Conservation (phyloP, 202 grass and related monocot genomes). For the Panicum virgatum region DNA sequence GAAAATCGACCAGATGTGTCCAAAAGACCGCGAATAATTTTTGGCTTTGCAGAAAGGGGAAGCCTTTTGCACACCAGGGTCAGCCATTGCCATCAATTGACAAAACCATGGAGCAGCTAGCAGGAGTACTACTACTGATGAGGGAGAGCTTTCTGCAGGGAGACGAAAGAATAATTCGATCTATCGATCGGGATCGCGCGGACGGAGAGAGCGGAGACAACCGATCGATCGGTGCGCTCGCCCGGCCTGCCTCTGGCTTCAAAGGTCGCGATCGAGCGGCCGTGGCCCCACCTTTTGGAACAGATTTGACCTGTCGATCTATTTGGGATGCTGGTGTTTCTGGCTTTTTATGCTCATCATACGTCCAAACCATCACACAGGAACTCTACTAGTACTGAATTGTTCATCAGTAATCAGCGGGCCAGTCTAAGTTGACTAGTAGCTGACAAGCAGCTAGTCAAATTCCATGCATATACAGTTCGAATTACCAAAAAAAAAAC, state of each 20-base stretch:
- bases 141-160: slow-evolving; percentile 21
- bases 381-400: not conserved
- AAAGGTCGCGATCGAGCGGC: slow-evolving; percentile 34
- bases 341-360: slow-evolving; percentile 5
- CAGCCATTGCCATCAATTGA: slow-evolving; percentile 42
- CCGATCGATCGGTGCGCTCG: not conserved
- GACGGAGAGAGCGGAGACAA: not conserved
- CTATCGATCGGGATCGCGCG: slow-evolving; percentile 1
- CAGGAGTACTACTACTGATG: not conserved
- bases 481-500: no score
- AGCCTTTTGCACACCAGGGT: slow-evolving; percentile 42
- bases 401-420: not conserved
- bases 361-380: not conserved
- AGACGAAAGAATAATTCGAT: slow-evolving; percentile 18
- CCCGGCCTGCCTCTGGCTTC: slow-evolving; percentile 10
- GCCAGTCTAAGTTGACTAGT: not conserved
- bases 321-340: slow-evolving; percentile 31
- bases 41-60: slow-evolving; percentile 37
- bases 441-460: not conserved
- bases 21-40: slow-evolving; percentile 51
- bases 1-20: slow-evolving; percentile 31
- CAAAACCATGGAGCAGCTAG: not conserved
- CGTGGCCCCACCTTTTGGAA: slow-evolving; percentile 13
- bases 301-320: slow-evolving; percentile 51
- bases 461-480: no score